Evolutionary conservation across 345 rosid species (phyloP).

Genomic region (Psidium friedrichsthalianum): DNA sequence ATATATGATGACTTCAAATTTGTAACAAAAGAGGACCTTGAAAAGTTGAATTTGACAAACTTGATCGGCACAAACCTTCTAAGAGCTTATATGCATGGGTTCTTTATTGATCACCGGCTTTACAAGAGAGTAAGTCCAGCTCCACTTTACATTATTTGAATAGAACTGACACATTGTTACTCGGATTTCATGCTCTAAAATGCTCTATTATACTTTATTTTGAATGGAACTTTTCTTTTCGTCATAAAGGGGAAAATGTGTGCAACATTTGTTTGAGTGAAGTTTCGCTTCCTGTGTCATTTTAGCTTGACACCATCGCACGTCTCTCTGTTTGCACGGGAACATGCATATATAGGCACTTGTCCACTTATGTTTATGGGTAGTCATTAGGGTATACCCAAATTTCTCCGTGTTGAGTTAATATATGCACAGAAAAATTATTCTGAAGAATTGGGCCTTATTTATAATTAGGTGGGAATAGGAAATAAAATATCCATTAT

Average conservation of each 20-base stretch:
- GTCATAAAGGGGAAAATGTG: background rate
- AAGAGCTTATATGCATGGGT: conserved; percentile 95
- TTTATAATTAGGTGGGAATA: background rate
- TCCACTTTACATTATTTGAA: background rate
- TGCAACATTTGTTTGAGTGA: background rate
- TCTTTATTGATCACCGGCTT: conserved; percentile 57
- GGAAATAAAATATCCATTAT: background rate
- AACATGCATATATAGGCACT: background rate
- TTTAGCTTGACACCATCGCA: background rate
- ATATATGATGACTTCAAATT: conserved; percentile 85
- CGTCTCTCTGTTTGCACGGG: background rate
- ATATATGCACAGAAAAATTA: background rate
- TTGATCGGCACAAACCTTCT: conserved; percentile 86
- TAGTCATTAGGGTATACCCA: background rate
- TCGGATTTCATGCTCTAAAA: background rate
- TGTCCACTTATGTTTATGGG: background rate
- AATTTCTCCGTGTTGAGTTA: background rate
- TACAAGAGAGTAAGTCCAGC: conserved; percentile 58
- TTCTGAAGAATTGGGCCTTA: background rate
- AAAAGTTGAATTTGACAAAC: conserved; percentile 66
- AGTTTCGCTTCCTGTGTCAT: background rate
- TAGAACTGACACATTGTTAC: background rate
- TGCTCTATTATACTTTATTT: background rate
- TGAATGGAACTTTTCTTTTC: background rate
- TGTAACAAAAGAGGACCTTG: conserved; percentile 77